Percentiles rank a stretch among this genome's conserved stretches.
Conservation (phyloP, 495 filamentous ascomycete species). For the Mytilinidion resinicola region DNA sequence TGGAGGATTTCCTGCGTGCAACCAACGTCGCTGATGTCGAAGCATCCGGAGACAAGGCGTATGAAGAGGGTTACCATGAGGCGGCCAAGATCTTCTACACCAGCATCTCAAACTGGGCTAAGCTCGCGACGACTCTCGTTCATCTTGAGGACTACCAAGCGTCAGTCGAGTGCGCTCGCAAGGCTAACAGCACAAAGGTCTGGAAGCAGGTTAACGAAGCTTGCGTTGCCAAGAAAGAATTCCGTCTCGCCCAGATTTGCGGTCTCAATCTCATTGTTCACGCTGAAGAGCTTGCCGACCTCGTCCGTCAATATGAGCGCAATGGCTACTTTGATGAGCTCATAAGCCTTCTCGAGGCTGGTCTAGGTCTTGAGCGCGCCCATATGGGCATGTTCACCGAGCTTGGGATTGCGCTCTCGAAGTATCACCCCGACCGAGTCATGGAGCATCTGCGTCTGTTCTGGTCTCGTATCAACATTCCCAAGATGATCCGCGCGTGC, state of each 20-base stretch:
- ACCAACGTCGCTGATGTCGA: conserved; percentile 95
- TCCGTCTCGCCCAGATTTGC: conserved; percentile 98
- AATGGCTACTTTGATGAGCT: conserved; percentile 99
- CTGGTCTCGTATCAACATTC: conserved; percentile 98
- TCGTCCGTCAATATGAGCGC: conserved; percentile 93
- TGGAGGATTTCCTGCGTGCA: conserved; percentile 91
- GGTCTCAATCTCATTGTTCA: conserved; percentile 98
- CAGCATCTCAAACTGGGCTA: conserved; percentile 99
- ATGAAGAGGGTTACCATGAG: conserved; percentile 88
- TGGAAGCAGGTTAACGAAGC: conserved; percentile 99
- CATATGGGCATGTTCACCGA: conserved; percentile 97
- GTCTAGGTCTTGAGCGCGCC: conserved; percentile 85
- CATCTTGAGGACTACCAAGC: conserved; percentile 96
- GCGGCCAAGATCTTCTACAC: conserved; percentile 98
- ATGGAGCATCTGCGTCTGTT: conserved; percentile 99
- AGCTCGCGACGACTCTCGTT: conserved; percentile 93
- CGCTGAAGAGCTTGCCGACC: conserved; percentile 87
- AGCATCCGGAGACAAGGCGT: conserved; percentile 95
- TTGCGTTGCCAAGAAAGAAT: conserved; percentile 97
- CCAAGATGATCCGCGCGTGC: conserved; percentile 92
- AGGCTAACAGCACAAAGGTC: conserved; percentile 98
- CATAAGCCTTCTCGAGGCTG: conserved; percentile 88
- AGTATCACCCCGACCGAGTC: conserved; percentile 90
- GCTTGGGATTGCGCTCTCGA: conserved; percentile 88
- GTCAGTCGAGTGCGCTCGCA: conserved; percentile 95